phyloP scores from a whole-genome alignment of 1,284 basidiomycete genomes.

The Apiotrichum veenhuisii region DNA sequence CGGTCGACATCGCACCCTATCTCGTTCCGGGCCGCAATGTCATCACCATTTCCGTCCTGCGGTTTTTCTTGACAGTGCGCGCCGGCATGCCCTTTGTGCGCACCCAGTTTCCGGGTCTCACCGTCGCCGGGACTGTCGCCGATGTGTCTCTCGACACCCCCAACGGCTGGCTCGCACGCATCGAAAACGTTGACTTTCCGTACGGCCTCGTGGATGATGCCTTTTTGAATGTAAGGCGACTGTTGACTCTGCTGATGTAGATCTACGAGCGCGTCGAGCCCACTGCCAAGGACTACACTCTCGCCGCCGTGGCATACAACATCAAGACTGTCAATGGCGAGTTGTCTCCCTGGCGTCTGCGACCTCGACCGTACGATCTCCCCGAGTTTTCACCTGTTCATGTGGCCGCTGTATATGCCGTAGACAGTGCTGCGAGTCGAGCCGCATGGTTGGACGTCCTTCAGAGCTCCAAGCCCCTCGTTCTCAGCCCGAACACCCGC shows the following conservation, averaged over 20 bases:
- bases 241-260: conserved; percentile 12
- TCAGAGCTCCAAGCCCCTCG: neutral
- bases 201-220: conserved; percentile 26
- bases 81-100: conserved; percentile 29
- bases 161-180: conserved; percentile 13
- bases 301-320: conserved; percentile 12
- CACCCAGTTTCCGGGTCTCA: conserved; percentile 24
- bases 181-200: conserved; percentile 21
- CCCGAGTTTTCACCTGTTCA: conserved; percentile 18
- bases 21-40: conserved; percentile 20
- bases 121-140: conserved; percentile 17
- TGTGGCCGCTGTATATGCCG: conserved; percentile 11
- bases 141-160: conserved; percentile 12
- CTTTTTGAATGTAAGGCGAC: conserved; percentile 27
- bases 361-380: conserved; percentile 7
- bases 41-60: conserved; percentile 22
- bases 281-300: neutral
- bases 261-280: conserved; percentile 25
- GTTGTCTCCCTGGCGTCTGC: conserved; percentile 23
- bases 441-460: neutral
- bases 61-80: conserved; percentile 23
- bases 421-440: neutral
- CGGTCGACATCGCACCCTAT: conserved; percentile 23
- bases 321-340: conserved; percentile 28
- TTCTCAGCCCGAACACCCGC: neutral